These are phyloP conservation scores for Blastobotrys malaysiensis DNA, from an alignment of 1,139 yeast species.

Conservation along the genomic window DNA sequence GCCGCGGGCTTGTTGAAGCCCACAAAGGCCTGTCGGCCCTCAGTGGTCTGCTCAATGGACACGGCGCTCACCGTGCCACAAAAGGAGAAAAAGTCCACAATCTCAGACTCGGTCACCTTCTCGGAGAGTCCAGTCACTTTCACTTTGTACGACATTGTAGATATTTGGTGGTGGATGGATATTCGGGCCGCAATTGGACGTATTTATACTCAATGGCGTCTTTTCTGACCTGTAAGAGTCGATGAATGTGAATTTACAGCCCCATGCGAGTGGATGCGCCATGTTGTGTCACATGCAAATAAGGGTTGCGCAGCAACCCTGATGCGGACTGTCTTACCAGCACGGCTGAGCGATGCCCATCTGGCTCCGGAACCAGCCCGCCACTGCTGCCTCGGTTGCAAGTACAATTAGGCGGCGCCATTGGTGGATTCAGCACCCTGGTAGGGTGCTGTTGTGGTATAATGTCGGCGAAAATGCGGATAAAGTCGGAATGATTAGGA, in stretches of 20 bases:
- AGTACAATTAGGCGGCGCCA: no score
- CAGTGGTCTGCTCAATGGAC: conserved; percentile 34
- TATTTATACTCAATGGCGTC: background rate
- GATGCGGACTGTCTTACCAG: background rate
- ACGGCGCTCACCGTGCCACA: conserved; percentile 63
- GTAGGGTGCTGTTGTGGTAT: no score
- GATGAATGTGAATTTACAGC: background rate
- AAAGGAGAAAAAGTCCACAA: conserved; percentile 66
- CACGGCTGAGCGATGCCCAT: background rate
- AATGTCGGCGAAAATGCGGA: background rate
- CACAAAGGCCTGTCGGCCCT: conserved; percentile 38
- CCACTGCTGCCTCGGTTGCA: background rate
- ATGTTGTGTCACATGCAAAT: background rate
- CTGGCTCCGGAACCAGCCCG: background rate
- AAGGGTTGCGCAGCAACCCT: background rate
- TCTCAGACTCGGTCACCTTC: conserved; percentile 48
- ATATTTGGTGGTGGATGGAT: background rate
- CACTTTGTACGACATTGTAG: conserved; percentile 13
- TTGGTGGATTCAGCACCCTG: no score
- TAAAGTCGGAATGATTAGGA: background rate
- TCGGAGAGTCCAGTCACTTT: conserved; percentile 59
- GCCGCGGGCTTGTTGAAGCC: conserved; percentile 57
- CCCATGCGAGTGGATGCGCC: background rate
- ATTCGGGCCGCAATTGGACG: background rate
- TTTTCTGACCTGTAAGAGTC: background rate